Percentiles rank a stretch among this genome's conserved stretches.
These are phyloP conservation scores for Yamadazyma dushanensis DNA, from an alignment of 1,139 yeast species.

Conservation along the genomic window DNA sequence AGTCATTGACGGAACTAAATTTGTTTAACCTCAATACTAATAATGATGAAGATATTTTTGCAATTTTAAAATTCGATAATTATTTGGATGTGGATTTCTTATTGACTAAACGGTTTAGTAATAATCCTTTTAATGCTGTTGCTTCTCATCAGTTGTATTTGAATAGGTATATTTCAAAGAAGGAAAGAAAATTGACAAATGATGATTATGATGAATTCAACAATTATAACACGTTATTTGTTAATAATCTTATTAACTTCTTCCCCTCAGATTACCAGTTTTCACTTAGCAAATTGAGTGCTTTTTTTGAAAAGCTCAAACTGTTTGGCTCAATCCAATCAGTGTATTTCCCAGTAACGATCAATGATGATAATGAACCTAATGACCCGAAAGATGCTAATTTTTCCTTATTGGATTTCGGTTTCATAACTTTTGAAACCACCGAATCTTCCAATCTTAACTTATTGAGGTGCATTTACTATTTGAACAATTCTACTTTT, in stretches of 20 bases:
- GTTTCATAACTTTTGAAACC: constrained; percentile 30
- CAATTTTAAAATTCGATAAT: constrained; percentile 36
- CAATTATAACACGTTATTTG: constrained; percentile 37
- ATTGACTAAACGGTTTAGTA: constrained; percentile 19
- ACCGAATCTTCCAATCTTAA: constrained; percentile 19
- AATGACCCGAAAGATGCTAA: constrained; percentile 16
- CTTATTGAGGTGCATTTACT: constrained; percentile 32
- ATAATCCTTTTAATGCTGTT: constrained; percentile 36
- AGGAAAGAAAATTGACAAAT: constrained; percentile 22
- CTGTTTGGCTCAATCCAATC: constrained; percentile 43
- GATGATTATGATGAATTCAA: constrained; percentile 20
- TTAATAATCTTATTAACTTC: constrained; percentile 44
- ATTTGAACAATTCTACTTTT: constrained; percentile 28
- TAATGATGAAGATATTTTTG: constrained; percentile 27
- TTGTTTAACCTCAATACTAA: constrained; percentile 20
- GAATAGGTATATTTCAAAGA: constrained; percentile 29
- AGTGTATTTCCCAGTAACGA: constrained; percentile 41
- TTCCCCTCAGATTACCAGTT: constrained; percentile 20
- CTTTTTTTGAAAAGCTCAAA: constrained; percentile 32
- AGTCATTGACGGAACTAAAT: constrained; percentile 30
- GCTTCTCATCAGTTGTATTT: constrained; percentile 24
- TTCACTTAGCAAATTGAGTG: constrained; percentile 19
- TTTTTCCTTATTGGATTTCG: constrained; percentile 26
- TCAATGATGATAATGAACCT: background rate
- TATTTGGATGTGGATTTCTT: constrained; percentile 38